phyloP scores from a whole-genome alignment of 345 rosid species.

The Gossypium longicalyx region DNA sequence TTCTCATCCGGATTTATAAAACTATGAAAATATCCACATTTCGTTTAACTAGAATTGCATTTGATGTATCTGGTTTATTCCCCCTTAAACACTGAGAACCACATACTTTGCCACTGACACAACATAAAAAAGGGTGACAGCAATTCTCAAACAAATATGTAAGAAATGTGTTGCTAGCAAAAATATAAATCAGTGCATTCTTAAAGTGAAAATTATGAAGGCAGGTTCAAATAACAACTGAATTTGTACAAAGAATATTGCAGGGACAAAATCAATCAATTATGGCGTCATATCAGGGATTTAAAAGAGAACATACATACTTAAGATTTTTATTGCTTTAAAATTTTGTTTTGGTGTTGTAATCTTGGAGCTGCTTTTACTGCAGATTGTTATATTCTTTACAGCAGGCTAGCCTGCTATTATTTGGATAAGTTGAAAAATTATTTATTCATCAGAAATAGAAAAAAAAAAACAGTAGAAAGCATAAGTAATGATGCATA shows the following conservation, averaged over 20 bases:
- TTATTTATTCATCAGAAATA: background rate
- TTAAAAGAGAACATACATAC: background rate
- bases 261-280: background rate
- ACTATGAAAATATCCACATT: background rate
- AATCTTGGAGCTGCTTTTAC: background rate
- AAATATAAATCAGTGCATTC: background rate
- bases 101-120: background rate
- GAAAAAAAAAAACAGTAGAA: background rate
- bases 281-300: background rate
- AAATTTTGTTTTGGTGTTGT: background rate
- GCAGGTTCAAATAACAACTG: conserved; percentile 6
- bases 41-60: background rate
- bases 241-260: conserved; percentile 5
- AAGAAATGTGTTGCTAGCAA: background rate
- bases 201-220: background rate
- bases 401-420: background rate
- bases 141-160: background rate
- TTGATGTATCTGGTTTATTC: background rate
- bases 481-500: background rate
- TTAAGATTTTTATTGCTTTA: background rate
- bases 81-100: background rate
- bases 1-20: background rate
- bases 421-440: background rate
- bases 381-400: background rate
- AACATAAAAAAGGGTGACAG: background rate